Conservation (phyloP, 257 asterid species). For the Craterostigma plantagineum region DNA sequence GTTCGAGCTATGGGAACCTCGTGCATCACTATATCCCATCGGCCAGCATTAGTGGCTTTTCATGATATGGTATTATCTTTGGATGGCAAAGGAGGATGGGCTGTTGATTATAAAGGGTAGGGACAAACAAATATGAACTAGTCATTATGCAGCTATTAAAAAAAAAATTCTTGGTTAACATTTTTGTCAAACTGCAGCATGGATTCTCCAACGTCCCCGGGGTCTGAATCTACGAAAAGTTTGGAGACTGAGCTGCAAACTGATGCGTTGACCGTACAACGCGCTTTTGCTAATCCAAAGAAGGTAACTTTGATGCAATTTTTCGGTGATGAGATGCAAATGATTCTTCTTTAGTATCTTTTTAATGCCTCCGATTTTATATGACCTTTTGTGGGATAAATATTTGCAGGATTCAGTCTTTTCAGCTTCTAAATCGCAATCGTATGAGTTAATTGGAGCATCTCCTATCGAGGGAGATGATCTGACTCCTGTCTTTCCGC, state of each 20-base stretch:
- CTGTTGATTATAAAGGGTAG: slow-evolving; percentile 66
- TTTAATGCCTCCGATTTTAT: too few species aligned
- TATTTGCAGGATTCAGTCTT: slow-evolving; percentile 46
- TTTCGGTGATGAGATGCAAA: slow-evolving; percentile 6
- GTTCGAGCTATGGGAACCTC: slow-evolving; percentile 99
- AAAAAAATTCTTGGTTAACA: slow-evolving; percentile 9
- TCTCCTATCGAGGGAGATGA: slow-evolving; percentile 33
- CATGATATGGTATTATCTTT: slow-evolving; percentile 91
- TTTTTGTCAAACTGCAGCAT: slow-evolving; percentile 25
- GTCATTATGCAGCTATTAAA: slow-evolving; percentile 3
- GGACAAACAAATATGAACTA: slow-evolving; percentile 6
- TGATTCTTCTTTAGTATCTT: slow-evolving; percentile 5
- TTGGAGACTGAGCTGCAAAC: slow-evolving; percentile 64
- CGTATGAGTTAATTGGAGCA: slow-evolving; percentile 49
- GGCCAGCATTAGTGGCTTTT: slow-evolving; percentile 97
- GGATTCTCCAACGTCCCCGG: slow-evolving; percentile 42
- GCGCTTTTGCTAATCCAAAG: slow-evolving; percentile 73
- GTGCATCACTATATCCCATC: slow-evolving; percentile 94
- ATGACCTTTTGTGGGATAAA: slow-evolving; percentile 12
- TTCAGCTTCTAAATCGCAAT: slow-evolving; percentile 53
- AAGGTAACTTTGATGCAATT: slow-evolving; percentile 26
- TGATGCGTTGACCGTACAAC: slow-evolving; percentile 85
- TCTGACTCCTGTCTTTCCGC: slow-evolving; percentile 52
- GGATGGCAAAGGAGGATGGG: slow-evolving; percentile 99
- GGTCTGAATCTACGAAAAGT: slow-evolving; percentile 33